These are phyloP conservation scores for Dalechampia spathulata DNA, from an alignment of 441 rosid species.

Conservation along the genomic window DNA sequence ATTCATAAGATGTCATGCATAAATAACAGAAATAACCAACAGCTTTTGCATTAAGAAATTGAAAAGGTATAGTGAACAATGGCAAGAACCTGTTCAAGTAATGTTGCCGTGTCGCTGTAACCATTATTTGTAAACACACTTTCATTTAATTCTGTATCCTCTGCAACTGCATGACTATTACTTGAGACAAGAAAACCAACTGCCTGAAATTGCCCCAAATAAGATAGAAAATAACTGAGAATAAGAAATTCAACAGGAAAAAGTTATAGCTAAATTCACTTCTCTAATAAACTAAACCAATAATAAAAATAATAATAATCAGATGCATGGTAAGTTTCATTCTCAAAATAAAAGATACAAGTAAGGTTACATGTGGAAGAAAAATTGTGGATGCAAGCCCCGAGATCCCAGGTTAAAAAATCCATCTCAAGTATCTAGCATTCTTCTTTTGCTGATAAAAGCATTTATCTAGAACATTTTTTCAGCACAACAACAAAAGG, in stretches of 20 bases:
- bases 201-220: slow-evolving; percentile 45
- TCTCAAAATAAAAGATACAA: background rate
- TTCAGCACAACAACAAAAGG: background rate
- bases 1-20: slow-evolving; percentile 19
- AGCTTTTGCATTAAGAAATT: slow-evolving; percentile 14
- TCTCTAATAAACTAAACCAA: background rate
- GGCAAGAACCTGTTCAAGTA: slow-evolving; percentile 77
- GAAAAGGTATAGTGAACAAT: slow-evolving; percentile 14
- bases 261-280: background rate
- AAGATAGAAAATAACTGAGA: background rate
- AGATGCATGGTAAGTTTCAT: background rate
- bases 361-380: background rate
- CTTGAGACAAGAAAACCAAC: slow-evolving; percentile 78
- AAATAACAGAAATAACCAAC: slow-evolving; percentile 10
- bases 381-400: background rate
- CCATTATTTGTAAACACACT: slow-evolving; percentile 43
- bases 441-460: background rate
- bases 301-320: background rate
- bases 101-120: slow-evolving; percentile 51
- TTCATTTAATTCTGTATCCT: slow-evolving; percentile 81
- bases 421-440: no score
- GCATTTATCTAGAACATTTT: background rate
- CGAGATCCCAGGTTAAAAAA: background rate
- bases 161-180: slow-evolving; percentile 50
- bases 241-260: background rate